These are phyloP conservation scores for Exophiala xenobiotica DNA, from an alignment of 2,329 filamentous ascomycete genomes.

Conservation along the genomic window DNA sequence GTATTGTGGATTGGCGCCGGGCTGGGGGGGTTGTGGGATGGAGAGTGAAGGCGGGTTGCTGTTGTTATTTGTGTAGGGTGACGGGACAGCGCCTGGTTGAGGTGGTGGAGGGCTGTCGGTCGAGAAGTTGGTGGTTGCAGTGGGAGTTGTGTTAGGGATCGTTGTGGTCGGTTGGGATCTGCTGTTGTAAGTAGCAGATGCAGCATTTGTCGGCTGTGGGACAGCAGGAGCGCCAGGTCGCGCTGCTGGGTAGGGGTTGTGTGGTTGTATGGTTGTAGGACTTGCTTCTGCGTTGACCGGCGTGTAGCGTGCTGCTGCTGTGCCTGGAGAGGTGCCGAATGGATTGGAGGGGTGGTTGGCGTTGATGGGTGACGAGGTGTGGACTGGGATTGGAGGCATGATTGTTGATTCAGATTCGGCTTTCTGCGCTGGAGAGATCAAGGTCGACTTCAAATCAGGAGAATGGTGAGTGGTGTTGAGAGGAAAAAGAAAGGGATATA, in stretches of 20 bases:
- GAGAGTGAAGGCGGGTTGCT: constrained; percentile 2
- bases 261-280: constrained; percentile 11
- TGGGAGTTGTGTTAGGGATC: constrained; percentile 2
- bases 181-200: constrained; percentile 17
- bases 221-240: constrained; percentile 21
- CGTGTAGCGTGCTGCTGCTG: constrained; percentile 22
- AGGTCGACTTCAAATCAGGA: not conserved
- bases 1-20: constrained; percentile 7
- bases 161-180: constrained; percentile 20
- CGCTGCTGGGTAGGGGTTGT: constrained; percentile 6
- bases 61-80: not conserved
- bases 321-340: constrained; percentile 16
- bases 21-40: constrained; percentile 10
- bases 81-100: constrained; percentile 20
- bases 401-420: not conserved
- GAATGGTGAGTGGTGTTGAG: not conserved
- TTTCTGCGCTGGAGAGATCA: not conserved
- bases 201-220: constrained; percentile 23
- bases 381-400: constrained; percentile 25
- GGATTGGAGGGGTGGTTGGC: constrained; percentile 16
- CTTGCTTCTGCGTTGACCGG: constrained; percentile 5
- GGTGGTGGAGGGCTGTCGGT: constrained; percentile 17
- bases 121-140: not conserved
- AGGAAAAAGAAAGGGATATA: constrained; percentile 10
- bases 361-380: constrained; percentile 29